phyloP scores from a whole-genome alignment of 495 filamentous ascomycete genomes.

The Niebla homalea region DNA sequence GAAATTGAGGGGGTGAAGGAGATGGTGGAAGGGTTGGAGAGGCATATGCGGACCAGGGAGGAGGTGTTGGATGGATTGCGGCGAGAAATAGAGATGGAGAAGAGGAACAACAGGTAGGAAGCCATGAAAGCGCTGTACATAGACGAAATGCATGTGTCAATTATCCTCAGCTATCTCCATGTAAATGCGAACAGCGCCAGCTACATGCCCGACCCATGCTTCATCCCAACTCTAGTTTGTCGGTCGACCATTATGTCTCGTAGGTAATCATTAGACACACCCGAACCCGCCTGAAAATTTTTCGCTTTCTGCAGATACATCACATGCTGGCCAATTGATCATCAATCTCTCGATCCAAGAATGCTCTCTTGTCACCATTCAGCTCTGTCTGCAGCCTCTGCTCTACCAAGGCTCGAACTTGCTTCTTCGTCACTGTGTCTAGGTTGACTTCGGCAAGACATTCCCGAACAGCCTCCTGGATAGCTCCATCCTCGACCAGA shows the following conservation, averaged over 20 bases:
- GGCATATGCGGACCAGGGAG: slow-evolving; percentile 32
- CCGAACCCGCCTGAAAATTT: too few species aligned
- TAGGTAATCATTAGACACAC: too few species aligned
- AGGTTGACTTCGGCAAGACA: slow-evolving; percentile 85
- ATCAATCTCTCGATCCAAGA: slow-evolving; percentile 87
- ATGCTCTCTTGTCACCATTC: slow-evolving; percentile 63
- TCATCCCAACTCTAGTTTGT: background rate
- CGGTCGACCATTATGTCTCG: too few species aligned
- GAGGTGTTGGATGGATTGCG: slow-evolving; percentile 31
- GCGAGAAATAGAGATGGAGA: slow-evolving; percentile 35
- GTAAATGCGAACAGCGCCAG: slow-evolving; percentile 3
- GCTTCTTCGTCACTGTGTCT: slow-evolving; percentile 95
- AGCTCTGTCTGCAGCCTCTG: slow-evolving; percentile 82
- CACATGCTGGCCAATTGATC: slow-evolving; percentile 89
- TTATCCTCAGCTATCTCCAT: background rate
- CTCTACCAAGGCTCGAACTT: slow-evolving; percentile 83
- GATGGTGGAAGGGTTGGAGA: slow-evolving; percentile 40
- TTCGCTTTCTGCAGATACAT: slow-evolving; percentile 7
- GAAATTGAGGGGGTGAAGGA: slow-evolving; percentile 37
- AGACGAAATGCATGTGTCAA: background rate
- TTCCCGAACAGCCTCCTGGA: slow-evolving; percentile 67
- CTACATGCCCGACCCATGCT: background rate
- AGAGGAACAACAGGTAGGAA: slow-evolving; percentile 24
- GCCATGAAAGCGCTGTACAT: background rate
- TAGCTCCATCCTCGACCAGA: slow-evolving; percentile 44